Percentiles rank a stretch among this genome's conserved stretches.
Conservation (phyloP, 805 yeast genomes). For the Candida alai region DNA sequence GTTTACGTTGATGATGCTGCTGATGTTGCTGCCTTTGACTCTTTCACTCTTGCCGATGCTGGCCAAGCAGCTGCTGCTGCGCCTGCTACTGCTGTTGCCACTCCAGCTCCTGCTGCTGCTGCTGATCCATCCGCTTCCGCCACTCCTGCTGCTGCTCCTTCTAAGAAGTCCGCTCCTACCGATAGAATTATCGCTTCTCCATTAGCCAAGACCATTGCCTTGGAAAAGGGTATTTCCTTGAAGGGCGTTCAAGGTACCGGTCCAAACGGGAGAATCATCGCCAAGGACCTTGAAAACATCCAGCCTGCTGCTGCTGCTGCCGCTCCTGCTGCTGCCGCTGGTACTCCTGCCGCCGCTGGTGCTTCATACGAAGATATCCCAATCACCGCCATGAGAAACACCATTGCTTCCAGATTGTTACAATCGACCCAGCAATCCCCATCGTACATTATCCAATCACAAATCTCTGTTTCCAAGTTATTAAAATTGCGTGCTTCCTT, state of each 20-base stretch:
- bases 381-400: constrained; percentile 86
- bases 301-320: constrained; percentile 43
- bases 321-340: constrained; percentile 42
- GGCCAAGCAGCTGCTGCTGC: constrained; percentile 34
- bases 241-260: constrained; percentile 88
- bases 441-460: constrained; percentile 86
- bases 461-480: constrained; percentile 81
- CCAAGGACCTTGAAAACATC: constrained; percentile 80
- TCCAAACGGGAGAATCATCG: constrained; percentile 91
- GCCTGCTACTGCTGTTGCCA: constrained; percentile 31
- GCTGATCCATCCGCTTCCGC: constrained; percentile 26
- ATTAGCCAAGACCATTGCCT: constrained; percentile 86
- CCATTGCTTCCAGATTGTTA: constrained; percentile 84
- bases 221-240: constrained; percentile 86
- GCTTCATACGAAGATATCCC: constrained; percentile 78
- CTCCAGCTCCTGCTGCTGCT: constrained; percentile 31
- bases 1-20: constrained; percentile 86
- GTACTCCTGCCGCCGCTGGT: constrained; percentile 46
- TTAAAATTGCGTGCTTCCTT: constrained; percentile 88
- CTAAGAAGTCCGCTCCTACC: constrained; percentile 39
- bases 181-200: constrained; percentile 92
- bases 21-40: constrained; percentile 85
- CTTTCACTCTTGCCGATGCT: constrained; percentile 74
- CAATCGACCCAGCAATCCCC: constrained; percentile 87
- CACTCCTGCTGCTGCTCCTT: constrained; percentile 27